Evolutionary conservation across 1,284 basidiomycete species (phyloP).

Genomic region (Melampsora larici-populina): DNA sequence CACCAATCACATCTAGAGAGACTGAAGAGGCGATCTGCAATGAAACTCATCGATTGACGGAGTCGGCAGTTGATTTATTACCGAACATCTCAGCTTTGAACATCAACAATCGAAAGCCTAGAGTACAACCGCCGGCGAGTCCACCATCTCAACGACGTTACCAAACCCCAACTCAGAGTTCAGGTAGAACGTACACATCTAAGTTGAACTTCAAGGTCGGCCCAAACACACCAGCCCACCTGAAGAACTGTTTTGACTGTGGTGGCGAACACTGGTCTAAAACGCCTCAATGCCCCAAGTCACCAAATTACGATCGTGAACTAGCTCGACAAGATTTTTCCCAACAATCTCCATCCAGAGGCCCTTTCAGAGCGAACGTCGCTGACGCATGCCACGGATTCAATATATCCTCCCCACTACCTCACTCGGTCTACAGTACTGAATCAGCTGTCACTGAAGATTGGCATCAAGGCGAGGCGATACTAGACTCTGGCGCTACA

Average conservation of each 20-base stretch:
- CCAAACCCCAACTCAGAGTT: too few relatives aligned
- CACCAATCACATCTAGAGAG: not conserved
- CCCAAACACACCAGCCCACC: not conserved
- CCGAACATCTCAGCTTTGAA: not conserved
- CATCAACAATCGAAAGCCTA: not conserved
- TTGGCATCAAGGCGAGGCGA: not conserved
- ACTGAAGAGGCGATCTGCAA: not conserved
- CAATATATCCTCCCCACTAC: not conserved
- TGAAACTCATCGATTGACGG: not conserved
- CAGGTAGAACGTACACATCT: too few relatives aligned
- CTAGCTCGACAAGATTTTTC: too few relatives aligned
- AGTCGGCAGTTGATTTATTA: not conserved
- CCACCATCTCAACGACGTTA: not conserved
- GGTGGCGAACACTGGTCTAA: not conserved
- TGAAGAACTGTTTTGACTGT: not conserved
- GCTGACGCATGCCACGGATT: not conserved
- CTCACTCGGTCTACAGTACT: not conserved
- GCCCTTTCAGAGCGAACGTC: not conserved
- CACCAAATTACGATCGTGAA: not conserved
- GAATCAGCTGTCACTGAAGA: not conserved
- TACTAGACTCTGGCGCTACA: not conserved
- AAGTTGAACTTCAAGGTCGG: not conserved
- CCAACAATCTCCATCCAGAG: not conserved
- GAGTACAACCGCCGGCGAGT: not conserved
- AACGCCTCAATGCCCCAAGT: not conserved